Evolutionary conservation across 2,329 filamentous ascomycete genomes (phyloP).

Genomic region (Aspergillus neotritici): DNA sequence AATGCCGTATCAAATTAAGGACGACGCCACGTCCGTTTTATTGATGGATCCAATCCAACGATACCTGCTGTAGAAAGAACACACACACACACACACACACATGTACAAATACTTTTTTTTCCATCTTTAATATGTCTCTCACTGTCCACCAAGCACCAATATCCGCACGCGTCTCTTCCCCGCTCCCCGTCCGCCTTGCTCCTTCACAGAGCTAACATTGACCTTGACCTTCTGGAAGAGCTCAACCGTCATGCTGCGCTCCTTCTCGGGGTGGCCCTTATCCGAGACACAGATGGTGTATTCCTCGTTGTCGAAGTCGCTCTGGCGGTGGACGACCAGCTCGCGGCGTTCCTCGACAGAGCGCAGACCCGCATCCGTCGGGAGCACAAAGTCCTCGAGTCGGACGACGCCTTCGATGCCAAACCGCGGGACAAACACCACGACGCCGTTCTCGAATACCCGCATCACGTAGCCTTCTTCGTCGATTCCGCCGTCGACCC

Average conservation of each 20-base stretch:
- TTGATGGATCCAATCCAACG: too few relatives aligned
- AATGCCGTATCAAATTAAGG: too few relatives aligned
- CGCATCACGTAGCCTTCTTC: conserved; percentile 96
- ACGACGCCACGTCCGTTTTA: too few relatives aligned
- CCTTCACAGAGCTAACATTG: conserved; percentile 83
- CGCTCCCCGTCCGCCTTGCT: conserved; percentile 66
- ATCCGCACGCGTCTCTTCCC: conserved; percentile 69
- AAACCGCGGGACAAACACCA: conserved; percentile 91
- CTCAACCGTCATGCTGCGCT: conserved; percentile 55
- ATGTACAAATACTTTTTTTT: background rate
- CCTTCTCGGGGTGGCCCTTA: conserved; percentile 39
- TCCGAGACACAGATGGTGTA: conserved; percentile 65
- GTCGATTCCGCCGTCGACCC: conserved; percentile 48
- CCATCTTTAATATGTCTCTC: conserved; percentile 7
- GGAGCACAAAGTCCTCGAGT: conserved; percentile 71
- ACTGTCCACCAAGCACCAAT: conserved; percentile 31
- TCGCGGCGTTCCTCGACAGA: conserved; percentile 30
- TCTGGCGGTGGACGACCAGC: conserved; percentile 54
- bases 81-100: too few relatives aligned
- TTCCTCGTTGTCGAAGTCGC: conserved; percentile 76
- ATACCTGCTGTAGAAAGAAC: too few relatives aligned
- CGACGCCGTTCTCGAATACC: conserved; percentile 94
- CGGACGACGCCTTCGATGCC: conserved; percentile 91
- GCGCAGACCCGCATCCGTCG: conserved; percentile 45
- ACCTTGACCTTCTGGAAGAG: conserved; percentile 90